A percentile compares a stretch with the other conserved stretches of the same genome.
Conservation (phyloP, 352 stramenopile genomes). For the Blastocystis sp. region DNA sequence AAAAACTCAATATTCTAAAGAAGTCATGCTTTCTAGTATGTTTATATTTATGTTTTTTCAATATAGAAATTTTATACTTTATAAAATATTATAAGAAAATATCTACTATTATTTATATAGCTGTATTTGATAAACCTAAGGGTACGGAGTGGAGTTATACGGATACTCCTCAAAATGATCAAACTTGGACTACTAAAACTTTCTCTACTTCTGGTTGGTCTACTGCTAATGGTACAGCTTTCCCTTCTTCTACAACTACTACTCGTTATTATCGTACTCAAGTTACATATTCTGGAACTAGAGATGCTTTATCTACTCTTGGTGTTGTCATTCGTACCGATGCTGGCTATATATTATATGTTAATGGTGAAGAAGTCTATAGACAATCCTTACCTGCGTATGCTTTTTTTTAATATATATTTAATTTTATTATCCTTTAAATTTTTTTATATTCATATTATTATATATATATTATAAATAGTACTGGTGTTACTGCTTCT, state of each 20-base stretch:
- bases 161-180: not conserved
- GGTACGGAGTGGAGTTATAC: slow-evolving; percentile 36
- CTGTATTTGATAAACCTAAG: too few species aligned
- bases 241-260: not conserved
- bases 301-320: not conserved
- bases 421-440: too few species aligned
- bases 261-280: slow-evolving; percentile 16
- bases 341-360: slow-evolving; percentile 25
- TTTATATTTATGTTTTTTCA: too few species aligned
- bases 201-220: not conserved
- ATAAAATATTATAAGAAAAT: too few species aligned
- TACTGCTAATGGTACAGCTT: not conserved
- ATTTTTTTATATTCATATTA: too few species aligned
- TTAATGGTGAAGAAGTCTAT: slow-evolving; percentile 10
- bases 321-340: slow-evolving; percentile 11
- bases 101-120: too few species aligned
- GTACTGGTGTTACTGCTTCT: too few species aligned
- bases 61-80: too few species aligned
- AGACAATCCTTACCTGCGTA: not conserved
- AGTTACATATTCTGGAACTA: not conserved
- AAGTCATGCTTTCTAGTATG: too few species aligned
- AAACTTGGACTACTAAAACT: not conserved
- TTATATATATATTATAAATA: too few species aligned
- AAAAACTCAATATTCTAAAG: too few species aligned
- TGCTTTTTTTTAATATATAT: too few species aligned